These are phyloP conservation scores for Nothomitra cinnamomea DNA, from an alignment of 2,329 filamentous ascomycete species.

Conservation along the genomic window DNA sequence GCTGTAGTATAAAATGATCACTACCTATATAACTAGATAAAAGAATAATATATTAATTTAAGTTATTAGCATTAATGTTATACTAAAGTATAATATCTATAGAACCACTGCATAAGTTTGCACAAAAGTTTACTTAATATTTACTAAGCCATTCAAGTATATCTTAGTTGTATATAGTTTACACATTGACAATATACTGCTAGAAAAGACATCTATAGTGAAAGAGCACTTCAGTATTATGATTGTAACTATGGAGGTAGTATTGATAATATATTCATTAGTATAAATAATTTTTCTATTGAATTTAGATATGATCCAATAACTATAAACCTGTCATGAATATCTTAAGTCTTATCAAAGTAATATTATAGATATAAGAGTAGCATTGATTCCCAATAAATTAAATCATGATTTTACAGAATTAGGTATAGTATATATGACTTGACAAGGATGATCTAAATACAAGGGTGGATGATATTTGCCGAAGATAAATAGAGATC, in stretches of 20 bases:
- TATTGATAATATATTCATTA: background rate
- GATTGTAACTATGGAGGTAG: background rate
- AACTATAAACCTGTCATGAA: too few species aligned
- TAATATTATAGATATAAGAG: too few species aligned
- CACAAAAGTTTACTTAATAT: background rate
- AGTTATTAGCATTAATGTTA: background rate
- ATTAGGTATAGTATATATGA: too few species aligned
- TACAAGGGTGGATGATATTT: too few species aligned
- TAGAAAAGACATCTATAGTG: background rate
- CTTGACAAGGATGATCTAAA: too few species aligned
- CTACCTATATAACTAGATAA: background rate
- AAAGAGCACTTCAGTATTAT: background rate
- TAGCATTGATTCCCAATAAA: too few species aligned
- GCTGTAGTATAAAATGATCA: background rate
- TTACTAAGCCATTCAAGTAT: background rate
- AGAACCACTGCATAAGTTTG: background rate
- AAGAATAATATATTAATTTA: background rate
- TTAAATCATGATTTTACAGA: too few species aligned
- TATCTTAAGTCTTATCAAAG: too few species aligned
- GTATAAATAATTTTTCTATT: background rate
- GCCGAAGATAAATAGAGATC: too few species aligned
- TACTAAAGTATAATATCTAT: background rate
- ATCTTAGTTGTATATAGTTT: background rate
- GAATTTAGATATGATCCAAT: background rate
- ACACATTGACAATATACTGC: background rate